Evolutionary conservation across 306 rosid species (phyloP).

Genomic region (Arachis stenosperma): DNA sequence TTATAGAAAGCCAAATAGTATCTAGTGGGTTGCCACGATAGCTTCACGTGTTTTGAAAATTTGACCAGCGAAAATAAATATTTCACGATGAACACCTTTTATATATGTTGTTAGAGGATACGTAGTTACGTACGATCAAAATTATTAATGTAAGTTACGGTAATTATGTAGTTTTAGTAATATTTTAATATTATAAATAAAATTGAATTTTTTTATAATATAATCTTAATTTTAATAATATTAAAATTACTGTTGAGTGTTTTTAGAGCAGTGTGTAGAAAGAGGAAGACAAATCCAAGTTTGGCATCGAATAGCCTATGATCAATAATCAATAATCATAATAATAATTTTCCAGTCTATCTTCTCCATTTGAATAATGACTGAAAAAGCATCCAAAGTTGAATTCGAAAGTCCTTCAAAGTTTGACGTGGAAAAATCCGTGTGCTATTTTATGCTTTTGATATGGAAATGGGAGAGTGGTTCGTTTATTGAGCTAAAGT

Average conservation of each 20-base stretch:
- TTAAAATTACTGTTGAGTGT: not conserved
- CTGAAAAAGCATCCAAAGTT: slow-evolving; percentile 33
- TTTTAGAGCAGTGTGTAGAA: not conserved
- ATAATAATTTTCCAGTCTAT: not conserved
- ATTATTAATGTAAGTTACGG: too few relatives aligned
- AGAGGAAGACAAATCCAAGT: slow-evolving; percentile 39
- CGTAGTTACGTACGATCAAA: too few relatives aligned
- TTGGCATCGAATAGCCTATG: slow-evolving; percentile 31
- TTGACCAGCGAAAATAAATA: slow-evolving; percentile 30
- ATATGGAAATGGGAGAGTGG: not conserved
- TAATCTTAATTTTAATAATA: too few relatives aligned
- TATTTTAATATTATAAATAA: too few relatives aligned
- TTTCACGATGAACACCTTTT: not conserved
- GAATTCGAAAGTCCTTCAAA: slow-evolving; percentile 36
- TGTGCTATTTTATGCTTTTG: not conserved
- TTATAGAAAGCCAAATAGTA: too few relatives aligned
- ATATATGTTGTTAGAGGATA: not conserved
- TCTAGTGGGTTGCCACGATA: not conserved
- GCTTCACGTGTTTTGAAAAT: slow-evolving; percentile 44
- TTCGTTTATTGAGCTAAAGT: too few relatives aligned
- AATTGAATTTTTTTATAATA: too few relatives aligned
- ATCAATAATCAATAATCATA: not conserved
- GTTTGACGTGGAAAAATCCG: slow-evolving; percentile 25
- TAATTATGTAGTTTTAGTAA: too few relatives aligned
- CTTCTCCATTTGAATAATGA: not conserved